Base-by-base conservation (phyloP, 1,284 basidiomycete species). In the Leucoagaricus sp. region DNA sequence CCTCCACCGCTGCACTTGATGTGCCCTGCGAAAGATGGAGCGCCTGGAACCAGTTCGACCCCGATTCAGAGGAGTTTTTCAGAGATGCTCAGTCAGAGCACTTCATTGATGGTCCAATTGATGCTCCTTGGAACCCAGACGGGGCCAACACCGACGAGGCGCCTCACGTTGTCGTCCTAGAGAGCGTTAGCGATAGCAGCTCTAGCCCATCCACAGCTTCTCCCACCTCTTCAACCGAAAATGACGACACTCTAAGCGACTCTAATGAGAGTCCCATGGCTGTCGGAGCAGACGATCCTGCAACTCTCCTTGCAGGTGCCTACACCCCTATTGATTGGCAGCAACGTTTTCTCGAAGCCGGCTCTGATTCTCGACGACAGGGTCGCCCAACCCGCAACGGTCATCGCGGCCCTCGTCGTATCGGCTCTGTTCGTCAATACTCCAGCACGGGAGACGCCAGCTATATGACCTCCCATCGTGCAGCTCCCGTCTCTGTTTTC, bases 41-140 rank as follows among this genome's bases (percentile, higher is more conserved):
- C 58, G 73, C 77, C 60, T 78, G 76, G 69, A 86, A 88, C 67
- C 73, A 81, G 5, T 91, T 90, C 67, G 88, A 91, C 70, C 88
- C 89, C n/a, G 89, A 91, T 69, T 83, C 86, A 12, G 88, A 90
- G 62, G 88, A 89, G 61, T 91, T 90, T 69, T 87, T 86, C 66
- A 76, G 79, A 58, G 75, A 84, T 59, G 85, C 85, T 7, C 81
- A 86, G 59, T 84, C 83, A 69, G 88, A 90, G 75, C 81, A 81
- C 55, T 84, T 88, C 69, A 65, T 87, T 64, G 78, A 79, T 68
- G 75, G 73, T 55, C 63, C 71, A 21, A 65, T 67, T 56, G 65
- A 64, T 13, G 61, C 57, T 21, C 69, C 72, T 3, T 41, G 40
- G 40, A 15, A 9, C 48, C 70, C 71, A 12, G 69, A 67, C 8